Evolutionary conservation across 163 green algal genomes (phyloP).

Genomic region (Scenedesmus sp.): DNA sequence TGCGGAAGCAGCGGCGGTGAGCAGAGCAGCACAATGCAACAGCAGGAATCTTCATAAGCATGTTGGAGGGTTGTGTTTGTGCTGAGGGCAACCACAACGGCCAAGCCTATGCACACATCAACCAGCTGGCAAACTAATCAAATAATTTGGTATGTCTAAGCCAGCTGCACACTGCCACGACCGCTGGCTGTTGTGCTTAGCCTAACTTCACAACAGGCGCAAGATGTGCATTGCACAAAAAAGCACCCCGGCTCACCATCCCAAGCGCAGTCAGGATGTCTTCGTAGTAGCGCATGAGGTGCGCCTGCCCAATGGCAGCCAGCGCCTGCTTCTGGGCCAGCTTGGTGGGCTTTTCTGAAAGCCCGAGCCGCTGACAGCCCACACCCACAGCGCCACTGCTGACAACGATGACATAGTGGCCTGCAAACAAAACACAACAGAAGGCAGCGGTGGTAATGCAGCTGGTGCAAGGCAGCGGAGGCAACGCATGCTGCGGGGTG

Average conservation of each 20-base stretch:
- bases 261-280: constrained; percentile 90
- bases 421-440: constrained; percentile 45
- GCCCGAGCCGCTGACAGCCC: constrained; percentile 85
- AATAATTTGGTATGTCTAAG: too few relatives aligned
- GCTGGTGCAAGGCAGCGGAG: not conserved
- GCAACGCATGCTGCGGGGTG: not conserved
- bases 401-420: constrained; percentile 91
- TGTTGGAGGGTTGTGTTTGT: too few relatives aligned
- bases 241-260: constrained; percentile 67
- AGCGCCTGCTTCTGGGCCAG: constrained; percentile 92
- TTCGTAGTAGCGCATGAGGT: constrained; percentile 95
- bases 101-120: too few relatives aligned
- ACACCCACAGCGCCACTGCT: constrained; percentile 92
- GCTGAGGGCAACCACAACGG: too few relatives aligned
- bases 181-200: too few relatives aligned
- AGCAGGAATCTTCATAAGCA: too few relatives aligned
- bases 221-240: not conserved
- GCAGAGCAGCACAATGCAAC: not conserved
- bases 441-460: not conserved
- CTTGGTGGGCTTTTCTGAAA: constrained; percentile 72
- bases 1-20: constrained; percentile 51
- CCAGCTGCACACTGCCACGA: too few relatives aligned
- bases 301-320: constrained; percentile 90
- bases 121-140: too few relatives aligned
- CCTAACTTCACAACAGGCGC: too few relatives aligned